Base-by-base conservation (phyloP, 768 basidiomycete species). In the Austroboletus festivus region DNA sequence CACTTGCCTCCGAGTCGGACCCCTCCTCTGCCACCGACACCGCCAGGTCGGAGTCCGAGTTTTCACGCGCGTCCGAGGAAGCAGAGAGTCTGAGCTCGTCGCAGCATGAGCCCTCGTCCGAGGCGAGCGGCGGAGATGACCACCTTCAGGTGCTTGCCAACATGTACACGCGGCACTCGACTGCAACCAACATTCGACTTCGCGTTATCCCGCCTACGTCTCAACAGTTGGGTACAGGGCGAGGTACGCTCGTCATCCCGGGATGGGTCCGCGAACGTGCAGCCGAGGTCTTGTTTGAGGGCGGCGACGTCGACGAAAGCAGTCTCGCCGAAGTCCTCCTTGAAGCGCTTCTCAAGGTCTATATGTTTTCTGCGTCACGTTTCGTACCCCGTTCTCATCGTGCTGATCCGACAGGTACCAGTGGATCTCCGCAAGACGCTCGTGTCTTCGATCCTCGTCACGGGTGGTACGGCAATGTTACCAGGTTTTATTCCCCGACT, bases 241-340 rank as follows among this genome's bases (percentile, higher is more conserved):
- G 77, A 8, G 92, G 89, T 0, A 91, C 85, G 0, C 66, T 96
- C 39, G 73, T 89, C 38, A 80, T 98, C 38, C 95, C 95, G 1
- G 95, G 95, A 3, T 99, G 96, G 96, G 77, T 99, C 34, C 71
- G 95, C 37, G 95, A 98, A 64, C 77, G 94, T 13, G 87, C 87
- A 1, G 83, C 93, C 1, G 96, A 98, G 65, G 78, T 95, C 5
- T 71, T 97, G 10, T 97, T 96, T 53, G 89, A 91, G 61, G 85
- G 85, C 1, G 90, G 89, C 6, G 91, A 93, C 56, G 83, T 91
- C 10, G 93, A 95, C 57, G 89, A 93, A 67, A 79, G 78, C 52
- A 92, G 88, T 52, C 71, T 94, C 7, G 87, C 90, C 0, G 91
- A 93, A 60, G 76, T 85, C 22, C 76, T 97, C 11, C 68, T 98